phyloP scores from a whole-genome alignment of 805 yeast species.

The Metschnikowia lochheadii region DNA sequence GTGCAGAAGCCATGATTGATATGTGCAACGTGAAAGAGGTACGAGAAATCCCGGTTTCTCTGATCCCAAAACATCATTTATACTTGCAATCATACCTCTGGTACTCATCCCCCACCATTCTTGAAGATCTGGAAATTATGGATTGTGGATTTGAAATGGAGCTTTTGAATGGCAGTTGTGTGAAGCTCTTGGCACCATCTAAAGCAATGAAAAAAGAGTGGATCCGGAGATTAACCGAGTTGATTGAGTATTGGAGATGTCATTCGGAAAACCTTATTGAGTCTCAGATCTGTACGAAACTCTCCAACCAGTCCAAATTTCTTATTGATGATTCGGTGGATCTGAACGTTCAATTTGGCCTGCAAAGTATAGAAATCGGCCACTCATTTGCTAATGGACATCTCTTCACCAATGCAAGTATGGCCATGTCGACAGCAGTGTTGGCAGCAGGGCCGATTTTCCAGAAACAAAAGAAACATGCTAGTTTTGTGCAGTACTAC shows the following conservation, averaged over 20 bases:
- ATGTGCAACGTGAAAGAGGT: slow-evolving; percentile 46
- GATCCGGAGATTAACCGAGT: slow-evolving; percentile 48
- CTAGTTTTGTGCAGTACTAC: slow-evolving; percentile 57
- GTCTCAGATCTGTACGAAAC: slow-evolving; percentile 34
- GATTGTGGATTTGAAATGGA: slow-evolving; percentile 54
- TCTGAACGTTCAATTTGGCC: slow-evolving; percentile 43
- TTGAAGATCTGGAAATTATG: slow-evolving; percentile 26
- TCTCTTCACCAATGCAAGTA: slow-evolving; percentile 51
- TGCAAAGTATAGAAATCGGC: slow-evolving; percentile 14
- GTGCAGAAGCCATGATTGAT: slow-evolving; percentile 61
- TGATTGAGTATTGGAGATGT: slow-evolving; percentile 55
- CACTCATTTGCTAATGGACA: slow-evolving; percentile 48
- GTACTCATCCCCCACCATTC: slow-evolving; percentile 23
- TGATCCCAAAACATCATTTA: slow-evolving; percentile 23
- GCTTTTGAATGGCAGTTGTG: slow-evolving; percentile 40
- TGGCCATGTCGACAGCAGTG: slow-evolving; percentile 57
- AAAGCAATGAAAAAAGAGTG: slow-evolving; percentile 54
- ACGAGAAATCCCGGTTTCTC: slow-evolving; percentile 23
- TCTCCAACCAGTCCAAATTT: slow-evolving; percentile 43
- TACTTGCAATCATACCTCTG: slow-evolving; percentile 27
- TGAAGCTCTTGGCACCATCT: slow-evolving; percentile 57
- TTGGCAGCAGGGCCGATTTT: slow-evolving; percentile 64
- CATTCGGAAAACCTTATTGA: slow-evolving; percentile 40
- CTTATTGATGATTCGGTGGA: slow-evolving; percentile 55
- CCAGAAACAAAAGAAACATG: slow-evolving; percentile 65